Conservation (phyloP, 305 asterid species). For the Solanum hybrid region DNA sequence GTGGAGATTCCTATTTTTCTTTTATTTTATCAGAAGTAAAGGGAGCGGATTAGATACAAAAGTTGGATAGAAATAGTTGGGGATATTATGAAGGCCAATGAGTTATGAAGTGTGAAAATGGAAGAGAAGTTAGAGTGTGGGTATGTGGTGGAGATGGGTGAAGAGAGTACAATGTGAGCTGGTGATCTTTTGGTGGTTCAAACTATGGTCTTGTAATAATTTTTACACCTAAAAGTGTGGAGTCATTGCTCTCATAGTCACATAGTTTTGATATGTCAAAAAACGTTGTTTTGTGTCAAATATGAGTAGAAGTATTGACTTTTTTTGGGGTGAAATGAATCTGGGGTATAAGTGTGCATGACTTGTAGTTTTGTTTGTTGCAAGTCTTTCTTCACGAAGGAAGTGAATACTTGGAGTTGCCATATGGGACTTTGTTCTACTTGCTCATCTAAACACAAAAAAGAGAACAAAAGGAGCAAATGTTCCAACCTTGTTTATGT, state of each 20-base stretch:
- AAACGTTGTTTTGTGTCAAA: not conserved
- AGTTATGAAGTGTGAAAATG: not conserved
- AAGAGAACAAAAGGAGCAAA: not conserved
- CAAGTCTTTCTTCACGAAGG: not conserved
- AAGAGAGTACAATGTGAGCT: not conserved
- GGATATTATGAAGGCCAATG: not conserved
- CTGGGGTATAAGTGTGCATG: not conserved
- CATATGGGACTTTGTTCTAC: not conserved
- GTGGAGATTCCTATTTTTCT: not conserved
- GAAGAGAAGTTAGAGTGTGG: not conserved
- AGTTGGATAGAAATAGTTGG: not conserved
- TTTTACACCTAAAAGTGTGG: not conserved
- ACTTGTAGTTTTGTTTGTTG: not conserved
- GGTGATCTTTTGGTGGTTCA: not conserved
- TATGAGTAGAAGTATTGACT: not conserved
- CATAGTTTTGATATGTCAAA: not conserved
- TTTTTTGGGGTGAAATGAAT: not conserved
- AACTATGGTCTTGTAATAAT: not conserved
- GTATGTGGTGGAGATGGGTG: constrained; percentile 4
- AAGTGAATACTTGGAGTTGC: not conserved
- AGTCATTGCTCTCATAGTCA: not conserved
- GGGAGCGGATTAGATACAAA: not conserved
- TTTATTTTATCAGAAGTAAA: not conserved
- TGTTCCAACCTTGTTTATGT: not conserved
- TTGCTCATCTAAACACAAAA: not conserved